Evolutionary conservation across 2,329 filamentous ascomycete species (phyloP).

Genomic region (Epichloe gansuensis): DNA sequence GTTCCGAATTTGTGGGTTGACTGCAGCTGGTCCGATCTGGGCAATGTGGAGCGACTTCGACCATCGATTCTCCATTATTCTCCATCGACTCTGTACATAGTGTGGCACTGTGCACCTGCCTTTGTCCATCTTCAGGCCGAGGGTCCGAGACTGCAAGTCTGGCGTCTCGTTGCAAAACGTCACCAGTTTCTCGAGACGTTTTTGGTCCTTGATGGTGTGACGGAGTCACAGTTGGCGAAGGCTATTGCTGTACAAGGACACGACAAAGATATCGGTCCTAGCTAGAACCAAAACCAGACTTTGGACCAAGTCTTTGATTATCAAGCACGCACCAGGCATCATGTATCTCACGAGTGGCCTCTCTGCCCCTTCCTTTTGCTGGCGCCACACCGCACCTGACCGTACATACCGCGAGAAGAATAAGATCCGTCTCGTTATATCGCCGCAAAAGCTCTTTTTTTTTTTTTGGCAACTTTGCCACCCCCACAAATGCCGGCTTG

Average conservation of each 20-base stretch:
- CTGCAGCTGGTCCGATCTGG: constrained; percentile 3
- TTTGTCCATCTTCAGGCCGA: neutral
- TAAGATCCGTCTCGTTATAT: neutral
- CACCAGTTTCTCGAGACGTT: neutral
- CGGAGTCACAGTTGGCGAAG: neutral
- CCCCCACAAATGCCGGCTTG: no score
- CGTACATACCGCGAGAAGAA: no score
- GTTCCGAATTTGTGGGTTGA: neutral
- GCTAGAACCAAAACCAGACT: neutral
- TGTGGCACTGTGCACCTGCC: neutral
- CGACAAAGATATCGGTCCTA: neutral
- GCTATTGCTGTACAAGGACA: neutral
- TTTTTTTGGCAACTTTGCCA: neutral
- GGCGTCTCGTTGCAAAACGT: neutral
- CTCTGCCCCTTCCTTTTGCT: no score
- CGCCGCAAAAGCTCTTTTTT: neutral
- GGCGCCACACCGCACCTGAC: no score
- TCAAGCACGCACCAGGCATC: no score
- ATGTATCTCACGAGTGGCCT: neutral
- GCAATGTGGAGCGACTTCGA: constrained; percentile 2
- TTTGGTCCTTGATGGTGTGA: neutral
- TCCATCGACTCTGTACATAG: neutral
- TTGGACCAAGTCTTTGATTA: neutral
- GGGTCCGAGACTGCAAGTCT: no score
- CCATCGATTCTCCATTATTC: neutral